Base-by-base conservation (phyloP, 2,329 filamentous ascomycete species). In the Stachybotrys elegans region DNA sequence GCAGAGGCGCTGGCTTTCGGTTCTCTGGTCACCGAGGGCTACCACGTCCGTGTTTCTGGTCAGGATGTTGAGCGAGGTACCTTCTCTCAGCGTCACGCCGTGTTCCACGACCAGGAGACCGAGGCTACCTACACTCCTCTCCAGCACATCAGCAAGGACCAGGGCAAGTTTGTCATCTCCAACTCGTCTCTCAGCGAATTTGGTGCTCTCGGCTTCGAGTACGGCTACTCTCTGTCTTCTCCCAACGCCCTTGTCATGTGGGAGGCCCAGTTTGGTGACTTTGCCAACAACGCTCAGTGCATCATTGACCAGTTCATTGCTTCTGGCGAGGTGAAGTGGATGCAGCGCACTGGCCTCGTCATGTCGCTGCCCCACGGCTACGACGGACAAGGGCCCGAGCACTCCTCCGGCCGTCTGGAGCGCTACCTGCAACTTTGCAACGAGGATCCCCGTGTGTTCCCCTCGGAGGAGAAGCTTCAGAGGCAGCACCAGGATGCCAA, bases 401-500 rank as follows among this genome's bases (percentile, higher is more conserved):
- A 98, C 75, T 97, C 92, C 50, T 98, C 93, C 48, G 93, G 89
- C 47, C 88, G 93, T 67, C 87, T 98, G 70, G 93, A 98, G 75
- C 87, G 93, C 60, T 98, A 95, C 72, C 79, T 98, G 52, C 93
- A 97, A 70, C 83, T 98, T 48, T 93, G 86, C 72, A 97, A 97
- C 70, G 93, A 98, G 68, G 93, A 98, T 62, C 91, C 93, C 45
- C 88, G 93, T 51, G 80, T 93, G 58, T 98, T 90, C 83, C 93
- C 93, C 43, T 77, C 82, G 2, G 75, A 79, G 23, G 90, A 95
- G 54, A 96, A 93, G 76, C 81, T 97, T 48, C 84, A 94, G 44
- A 89, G 93, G 56, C 93, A 97, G 71, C 93, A 98, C 75, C 93
- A 98, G 73, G 93, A 98, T 72, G 95, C 90, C 78, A 98, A 98